phyloP scores from a whole-genome alignment of 1,139 yeast species.

The Blastobotrys arbuscula region DNA sequence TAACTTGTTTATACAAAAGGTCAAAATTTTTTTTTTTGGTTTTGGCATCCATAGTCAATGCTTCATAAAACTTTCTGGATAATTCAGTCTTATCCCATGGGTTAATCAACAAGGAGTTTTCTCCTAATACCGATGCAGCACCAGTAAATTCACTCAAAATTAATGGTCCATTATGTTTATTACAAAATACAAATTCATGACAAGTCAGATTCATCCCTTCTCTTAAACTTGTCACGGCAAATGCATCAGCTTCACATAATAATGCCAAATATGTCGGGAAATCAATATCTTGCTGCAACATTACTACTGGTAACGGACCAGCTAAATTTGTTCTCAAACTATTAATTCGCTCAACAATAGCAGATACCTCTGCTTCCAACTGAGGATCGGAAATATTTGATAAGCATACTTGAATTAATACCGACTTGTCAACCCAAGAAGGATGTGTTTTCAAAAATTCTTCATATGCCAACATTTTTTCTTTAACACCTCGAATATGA shows the following conservation, averaged over 20 bases:
- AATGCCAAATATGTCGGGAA: constrained; percentile 87
- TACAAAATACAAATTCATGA: constrained; percentile 84
- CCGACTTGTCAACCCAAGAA: constrained; percentile 59
- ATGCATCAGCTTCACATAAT: constrained; percentile 77
- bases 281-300: constrained; percentile 81
- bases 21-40: constrained; percentile 63
- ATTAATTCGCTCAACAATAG: constrained; percentile 80
- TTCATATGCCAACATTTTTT: constrained; percentile 83
- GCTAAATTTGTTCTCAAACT: constrained; percentile 68
- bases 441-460: constrained; percentile 68
- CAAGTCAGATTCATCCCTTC: constrained; percentile 97
- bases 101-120: constrained; percentile 72
- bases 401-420: constrained; percentile 76
- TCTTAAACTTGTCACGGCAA: constrained; percentile 84
- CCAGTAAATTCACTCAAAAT: constrained; percentile 92
- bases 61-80: constrained; percentile 53
- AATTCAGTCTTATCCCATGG: constrained; percentile 83
- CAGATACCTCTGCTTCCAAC: constrained; percentile 64
- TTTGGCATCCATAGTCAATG: constrained; percentile 55
- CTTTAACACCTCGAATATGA: constrained; percentile 79
- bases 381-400: constrained; percentile 45
- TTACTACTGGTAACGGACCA: constrained; percentile 59
- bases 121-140: constrained; percentile 64
- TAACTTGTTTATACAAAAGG: constrained; percentile 51
- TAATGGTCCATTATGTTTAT: constrained; percentile 67